These are phyloP conservation scores for Aulographum hederae DNA, from an alignment of 2,329 filamentous ascomycete species.

Conservation along the genomic window DNA sequence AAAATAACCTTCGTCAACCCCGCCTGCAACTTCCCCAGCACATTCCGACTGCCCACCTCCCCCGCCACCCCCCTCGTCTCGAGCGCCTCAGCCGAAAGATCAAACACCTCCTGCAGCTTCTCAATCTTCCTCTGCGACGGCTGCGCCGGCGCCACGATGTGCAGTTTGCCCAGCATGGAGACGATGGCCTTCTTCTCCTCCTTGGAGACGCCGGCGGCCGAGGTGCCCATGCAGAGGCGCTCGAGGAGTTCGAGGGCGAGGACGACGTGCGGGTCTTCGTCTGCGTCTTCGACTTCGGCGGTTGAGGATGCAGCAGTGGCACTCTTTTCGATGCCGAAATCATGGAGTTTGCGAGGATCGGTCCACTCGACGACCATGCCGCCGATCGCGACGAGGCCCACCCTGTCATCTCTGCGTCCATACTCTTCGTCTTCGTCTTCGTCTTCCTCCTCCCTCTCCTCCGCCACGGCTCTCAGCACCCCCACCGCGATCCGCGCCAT, in stretches of 20 bases:
- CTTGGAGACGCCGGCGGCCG: conserved; percentile 29
- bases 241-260: conserved; percentile 6
- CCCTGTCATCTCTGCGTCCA: conserved; percentile 48
- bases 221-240: neutral
- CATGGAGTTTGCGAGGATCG: conserved; percentile 60
- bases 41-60: too few relatives aligned
- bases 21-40: too few relatives aligned
- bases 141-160: too few relatives aligned
- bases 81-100: too few relatives aligned
- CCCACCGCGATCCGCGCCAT: conserved; percentile 61
- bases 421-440: conserved; percentile 57
- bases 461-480: conserved; percentile 54
- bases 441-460: conserved; percentile 38
- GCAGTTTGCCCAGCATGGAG: conserved; percentile 63
- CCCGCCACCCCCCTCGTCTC: too few relatives aligned
- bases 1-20: too few relatives aligned
- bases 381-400: conserved; percentile 58
- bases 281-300: too few relatives aligned
- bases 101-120: too few relatives aligned
- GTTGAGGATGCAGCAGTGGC: conserved; percentile 68
- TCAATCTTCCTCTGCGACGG: too few relatives aligned
- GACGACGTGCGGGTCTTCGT: too few relatives aligned
- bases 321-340: conserved; percentile 22
- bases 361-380: conserved; percentile 88
- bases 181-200: conserved; percentile 76